Evolutionary conservation across 768 basidiomycete genomes (phyloP), one percentile per base, ranked within the genome.

Genomic region (Suillus tomentosus): DNA sequence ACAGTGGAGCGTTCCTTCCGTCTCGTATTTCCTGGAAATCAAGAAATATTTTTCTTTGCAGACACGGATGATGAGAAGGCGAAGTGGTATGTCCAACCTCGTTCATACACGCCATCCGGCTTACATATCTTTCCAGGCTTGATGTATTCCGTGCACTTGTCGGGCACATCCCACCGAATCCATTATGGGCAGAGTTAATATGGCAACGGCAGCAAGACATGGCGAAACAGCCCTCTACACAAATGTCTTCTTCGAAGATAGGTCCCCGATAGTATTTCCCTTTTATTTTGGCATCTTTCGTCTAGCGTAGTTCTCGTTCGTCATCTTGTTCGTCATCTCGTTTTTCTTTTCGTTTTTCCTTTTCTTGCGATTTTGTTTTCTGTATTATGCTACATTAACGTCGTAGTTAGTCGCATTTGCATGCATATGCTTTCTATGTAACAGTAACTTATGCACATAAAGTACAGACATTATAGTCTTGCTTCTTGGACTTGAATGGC

Each of bases 131-230:
- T 34, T 69, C 9, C 72, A 97, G 95, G 95, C 80, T 97, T 66
- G 87, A 92, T 68, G 89, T 96, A 8, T 81, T 97, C 13, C 84
- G 85, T 58, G 91, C 93, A 0, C 81, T 96, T 43, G 87, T 96
- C 65, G 94, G 94, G 9, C 89, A 87, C 64, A 95, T 97, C 68
- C 95, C 95, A 10, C 91, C 92, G 3, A 93, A 96, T 74, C 94
- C 94, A 3, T 79, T 97, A 14, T 97, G 95, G 95, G 95, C 90
- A 3, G 95, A 96, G 78, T 79, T 96, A 45, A 75, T 94, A 47
- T 94, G 92, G 92, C 90, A 94, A 73, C 84, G 88, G 55, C 91
- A 93, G 69, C 78, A 85, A 64, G 84, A 86, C 64, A 66, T 74
- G 15, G 62, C 57, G 15, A 72, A 67, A 53, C 73, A 71, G 42